Evolutionary conservation across 148 eudicot genomes (phyloP).

Genomic region (Agrostemma githago): DNA sequence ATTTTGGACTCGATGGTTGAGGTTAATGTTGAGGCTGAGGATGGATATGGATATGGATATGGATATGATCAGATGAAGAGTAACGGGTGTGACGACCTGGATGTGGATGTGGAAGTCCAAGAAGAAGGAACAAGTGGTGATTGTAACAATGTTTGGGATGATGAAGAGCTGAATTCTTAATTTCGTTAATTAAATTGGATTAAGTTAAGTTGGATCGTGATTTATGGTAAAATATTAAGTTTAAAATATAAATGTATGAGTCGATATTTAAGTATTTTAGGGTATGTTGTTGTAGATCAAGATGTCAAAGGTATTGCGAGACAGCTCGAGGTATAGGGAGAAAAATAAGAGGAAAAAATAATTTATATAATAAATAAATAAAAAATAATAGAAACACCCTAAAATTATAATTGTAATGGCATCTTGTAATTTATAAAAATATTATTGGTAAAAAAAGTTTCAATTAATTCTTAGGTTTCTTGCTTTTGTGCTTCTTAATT

Average conservation of each 20-base stretch:
- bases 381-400: too few species aligned
- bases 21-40: background rate
- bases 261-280: background rate
- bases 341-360: too few species aligned
- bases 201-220: background rate
- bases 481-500: too few species aligned
- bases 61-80: background rate
- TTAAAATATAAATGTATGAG: background rate
- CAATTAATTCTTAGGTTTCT: background rate
- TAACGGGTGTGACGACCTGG: conserved; percentile 1
- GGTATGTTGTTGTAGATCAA: background rate
- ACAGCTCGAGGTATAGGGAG: too few species aligned
- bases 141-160: background rate
- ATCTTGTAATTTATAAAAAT: background rate
- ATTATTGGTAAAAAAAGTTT: background rate
- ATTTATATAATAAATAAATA: too few species aligned
- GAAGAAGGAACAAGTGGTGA: background rate
- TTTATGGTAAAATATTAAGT: background rate
- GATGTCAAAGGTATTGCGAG: too few species aligned
- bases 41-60: background rate
- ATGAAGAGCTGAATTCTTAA: background rate
- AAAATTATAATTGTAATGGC: too few species aligned
- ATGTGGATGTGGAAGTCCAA: background rate
- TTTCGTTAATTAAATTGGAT: background rate
- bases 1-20: conserved; percentile 8